Evolutionary conservation across 1,284 basidiomycete genomes (phyloP).

Genomic region (Irpex sp.): DNA sequence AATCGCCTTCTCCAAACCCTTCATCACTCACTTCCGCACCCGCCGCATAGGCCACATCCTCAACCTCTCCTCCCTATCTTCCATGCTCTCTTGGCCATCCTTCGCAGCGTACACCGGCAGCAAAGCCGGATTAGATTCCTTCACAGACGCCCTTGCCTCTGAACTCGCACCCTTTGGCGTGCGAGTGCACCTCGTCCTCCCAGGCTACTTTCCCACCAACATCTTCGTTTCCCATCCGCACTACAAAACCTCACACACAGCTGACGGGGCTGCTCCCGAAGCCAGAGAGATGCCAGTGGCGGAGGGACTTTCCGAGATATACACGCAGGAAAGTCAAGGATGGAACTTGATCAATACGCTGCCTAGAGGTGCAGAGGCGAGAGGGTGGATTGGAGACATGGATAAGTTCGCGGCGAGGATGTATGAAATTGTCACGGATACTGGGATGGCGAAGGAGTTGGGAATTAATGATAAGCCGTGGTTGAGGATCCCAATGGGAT

Average conservation of each 20-base stretch:
- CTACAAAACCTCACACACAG: slow-evolving; percentile 2
- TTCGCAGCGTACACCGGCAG: slow-evolving; percentile 16
- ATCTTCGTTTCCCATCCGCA: slow-evolving; percentile 13
- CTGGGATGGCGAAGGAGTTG: slow-evolving; percentile 13
- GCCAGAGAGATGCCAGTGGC: slow-evolving; percentile 1
- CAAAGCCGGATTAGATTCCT: slow-evolving; percentile 25
- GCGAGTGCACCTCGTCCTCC: slow-evolving; percentile 21
- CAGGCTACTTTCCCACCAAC: slow-evolving; percentile 27
- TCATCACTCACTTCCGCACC: slow-evolving; percentile 13
- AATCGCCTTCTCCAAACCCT: slow-evolving; percentile 12
- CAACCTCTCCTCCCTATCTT: slow-evolving; percentile 13
- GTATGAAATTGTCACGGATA: slow-evolving; percentile 21
- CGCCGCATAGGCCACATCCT: slow-evolving; percentile 11
- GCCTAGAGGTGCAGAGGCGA: neutral
- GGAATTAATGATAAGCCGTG: slow-evolving; percentile 9
- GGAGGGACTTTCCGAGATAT: slow-evolving; percentile 10
- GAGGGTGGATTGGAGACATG: slow-evolving; percentile 16
- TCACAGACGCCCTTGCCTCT: slow-evolving; percentile 22
- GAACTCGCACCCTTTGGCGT: slow-evolving; percentile 26
- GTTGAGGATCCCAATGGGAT: slow-evolving; percentile 19
- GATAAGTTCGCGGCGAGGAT: slow-evolving; percentile 20
- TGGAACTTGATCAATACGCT: slow-evolving; percentile 6
- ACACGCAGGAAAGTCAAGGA: slow-evolving; percentile 18
- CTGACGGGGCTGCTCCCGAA: neutral
- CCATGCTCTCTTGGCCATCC: neutral